Evolutionary conservation across 345 rosid genomes (phyloP).

Genomic region (Eutrema heterophyllum): DNA sequence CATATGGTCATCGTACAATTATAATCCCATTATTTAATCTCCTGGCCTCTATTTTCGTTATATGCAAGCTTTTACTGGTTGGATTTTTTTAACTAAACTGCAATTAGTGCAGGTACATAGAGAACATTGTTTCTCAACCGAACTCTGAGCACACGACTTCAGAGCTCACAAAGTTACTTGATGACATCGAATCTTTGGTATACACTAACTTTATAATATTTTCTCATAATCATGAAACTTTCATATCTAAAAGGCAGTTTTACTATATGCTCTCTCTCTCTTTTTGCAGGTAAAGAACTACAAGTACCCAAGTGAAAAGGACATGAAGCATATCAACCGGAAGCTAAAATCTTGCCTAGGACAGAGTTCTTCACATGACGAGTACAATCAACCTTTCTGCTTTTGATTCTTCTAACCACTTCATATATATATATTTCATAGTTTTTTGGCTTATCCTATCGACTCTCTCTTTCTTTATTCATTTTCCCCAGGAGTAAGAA

Average conservation of each 20-base stretch:
- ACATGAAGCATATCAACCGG: constrained; percentile 93
- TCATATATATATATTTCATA: neutral
- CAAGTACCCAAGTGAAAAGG: constrained; percentile 84
- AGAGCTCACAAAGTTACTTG: constrained; percentile 53
- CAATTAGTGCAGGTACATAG: constrained; percentile 50
- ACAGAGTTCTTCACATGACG: constrained; percentile 72
- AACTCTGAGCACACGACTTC: constrained; percentile 46
- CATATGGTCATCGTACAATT: neutral
- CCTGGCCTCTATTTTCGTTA: neutral
- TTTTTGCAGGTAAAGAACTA: constrained; percentile 49
- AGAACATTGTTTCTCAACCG: constrained; percentile 49
- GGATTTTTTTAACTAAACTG: neutral
- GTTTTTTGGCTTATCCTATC: neutral
- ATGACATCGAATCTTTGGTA: constrained; percentile 63
- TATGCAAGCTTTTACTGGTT: neutral
- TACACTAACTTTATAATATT: neutral
- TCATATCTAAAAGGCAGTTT: neutral
- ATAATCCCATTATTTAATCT: neutral
- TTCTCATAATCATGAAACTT: neutral
- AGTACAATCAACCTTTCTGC: constrained; percentile 39
- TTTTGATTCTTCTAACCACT: neutral
- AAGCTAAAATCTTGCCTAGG: constrained; percentile 93
- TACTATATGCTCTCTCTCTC: neutral
- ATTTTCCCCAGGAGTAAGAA: constrained; percentile 48
- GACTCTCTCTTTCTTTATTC: neutral